These are phyloP conservation scores for Drechslera avenae DNA, from an alignment of 2,329 filamentous ascomycete genomes.

Conservation along the genomic window DNA sequence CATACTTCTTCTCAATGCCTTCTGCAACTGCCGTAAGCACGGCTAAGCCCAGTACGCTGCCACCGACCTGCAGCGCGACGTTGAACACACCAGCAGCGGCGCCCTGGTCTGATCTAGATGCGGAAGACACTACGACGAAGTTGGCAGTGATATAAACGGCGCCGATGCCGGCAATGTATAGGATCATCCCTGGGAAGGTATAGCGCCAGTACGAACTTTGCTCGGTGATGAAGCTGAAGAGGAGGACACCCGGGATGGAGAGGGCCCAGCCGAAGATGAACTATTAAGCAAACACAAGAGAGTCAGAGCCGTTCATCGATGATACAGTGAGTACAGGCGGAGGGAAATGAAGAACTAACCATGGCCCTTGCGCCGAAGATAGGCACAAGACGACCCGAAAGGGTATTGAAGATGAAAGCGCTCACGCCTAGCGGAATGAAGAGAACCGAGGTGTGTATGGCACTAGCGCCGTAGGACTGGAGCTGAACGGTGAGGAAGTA, in stretches of 20 bases:
- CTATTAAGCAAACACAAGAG: background rate
- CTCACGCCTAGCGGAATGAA: slow-evolving; percentile 4
- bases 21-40: background rate
- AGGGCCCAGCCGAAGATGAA: slow-evolving; percentile 4
- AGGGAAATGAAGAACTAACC: background rate
- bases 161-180: background rate
- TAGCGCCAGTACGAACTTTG: slow-evolving; percentile 3
- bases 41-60: background rate
- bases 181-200: background rate
- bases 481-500: slow-evolving; percentile 11
- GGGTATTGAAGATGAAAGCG: slow-evolving; percentile 4
- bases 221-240: slow-evolving; percentile 1
- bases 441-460: slow-evolving; percentile 8
- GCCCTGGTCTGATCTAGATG: background rate
- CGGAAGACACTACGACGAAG: background rate
- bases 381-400: background rate
- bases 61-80: background rate
- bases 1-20: background rate
- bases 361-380: background rate
- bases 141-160: background rate
- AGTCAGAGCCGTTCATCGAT: background rate
- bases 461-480: slow-evolving; percentile 1
- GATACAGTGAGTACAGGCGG: too few species aligned
- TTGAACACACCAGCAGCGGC: background rate
- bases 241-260: slow-evolving; percentile 4